A percentile compares a stretch with the other conserved stretches of the same genome.
Conservation (phyloP, 208 protist species). For the Naegleria gruberi region DNA sequence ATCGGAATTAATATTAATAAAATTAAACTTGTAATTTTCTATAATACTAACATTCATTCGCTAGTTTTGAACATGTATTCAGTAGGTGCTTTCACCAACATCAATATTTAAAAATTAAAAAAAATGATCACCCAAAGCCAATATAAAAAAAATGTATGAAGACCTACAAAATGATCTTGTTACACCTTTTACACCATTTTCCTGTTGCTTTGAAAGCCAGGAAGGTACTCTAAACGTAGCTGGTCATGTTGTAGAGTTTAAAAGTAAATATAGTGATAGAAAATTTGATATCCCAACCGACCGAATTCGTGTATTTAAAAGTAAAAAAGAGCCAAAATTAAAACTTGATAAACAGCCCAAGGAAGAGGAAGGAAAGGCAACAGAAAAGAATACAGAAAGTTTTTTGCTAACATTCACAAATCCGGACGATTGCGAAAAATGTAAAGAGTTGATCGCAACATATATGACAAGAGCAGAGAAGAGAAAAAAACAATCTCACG, state of each 20-base stretch:
- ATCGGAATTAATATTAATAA: no score
- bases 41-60: no score
- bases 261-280: slow-evolving; percentile 3
- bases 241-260: not conserved
- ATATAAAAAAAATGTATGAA: not conserved
- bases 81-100: no score
- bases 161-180: not conserved
- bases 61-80: no score
- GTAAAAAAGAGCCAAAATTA: slow-evolving; percentile 2
- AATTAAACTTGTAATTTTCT: no score
- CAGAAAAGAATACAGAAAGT: not conserved
- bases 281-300: not conserved
- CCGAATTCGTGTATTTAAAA: not conserved
- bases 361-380: not conserved
- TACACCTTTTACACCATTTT: not conserved
- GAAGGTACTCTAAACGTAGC: not conserved
- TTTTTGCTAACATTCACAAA: not conserved
- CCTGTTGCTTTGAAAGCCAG: not conserved
- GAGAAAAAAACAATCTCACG: not conserved
- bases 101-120: no score
- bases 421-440: not conserved
- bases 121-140: no score
- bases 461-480: not conserved
- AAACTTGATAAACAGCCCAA: not conserved
- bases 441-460: not conserved